phyloP scores from a whole-genome alignment of 2,329 filamentous ascomycete genomes.

The Dactylellina drechsleri region DNA sequence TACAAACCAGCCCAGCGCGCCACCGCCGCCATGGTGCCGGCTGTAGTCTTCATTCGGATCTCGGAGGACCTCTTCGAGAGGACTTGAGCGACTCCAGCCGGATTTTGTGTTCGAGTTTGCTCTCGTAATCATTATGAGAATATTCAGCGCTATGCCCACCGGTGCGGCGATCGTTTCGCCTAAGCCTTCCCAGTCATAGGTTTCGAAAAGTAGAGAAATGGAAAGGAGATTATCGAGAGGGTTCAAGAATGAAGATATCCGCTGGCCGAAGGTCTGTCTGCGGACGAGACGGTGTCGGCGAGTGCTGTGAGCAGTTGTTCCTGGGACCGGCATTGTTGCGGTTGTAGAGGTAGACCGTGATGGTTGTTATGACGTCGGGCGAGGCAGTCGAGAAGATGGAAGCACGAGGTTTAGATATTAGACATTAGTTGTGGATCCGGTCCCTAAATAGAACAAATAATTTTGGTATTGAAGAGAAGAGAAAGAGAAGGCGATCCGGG shows the following conservation, averaged over 20 bases:
- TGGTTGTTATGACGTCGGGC: not conserved
- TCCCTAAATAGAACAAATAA: not conserved
- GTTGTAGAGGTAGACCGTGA: not conserved
- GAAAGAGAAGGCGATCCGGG: slow-evolving; percentile 5
- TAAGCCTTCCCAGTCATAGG: slow-evolving; percentile 85
- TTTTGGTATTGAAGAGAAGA: slow-evolving; percentile 5
- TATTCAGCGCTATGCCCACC: slow-evolving; percentile 79
- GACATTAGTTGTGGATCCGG: slow-evolving; percentile 20
- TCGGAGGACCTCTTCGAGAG: slow-evolving; percentile 79
- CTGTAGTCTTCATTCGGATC: slow-evolving; percentile 26
- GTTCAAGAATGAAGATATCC: slow-evolving; percentile 82
- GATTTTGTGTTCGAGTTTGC: slow-evolving; percentile 73
- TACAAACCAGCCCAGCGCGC: slow-evolving; percentile 24
- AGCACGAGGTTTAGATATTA: slow-evolving; percentile 9
- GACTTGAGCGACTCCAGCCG: slow-evolving; percentile 63
- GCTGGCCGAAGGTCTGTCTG: slow-evolving; percentile 79
- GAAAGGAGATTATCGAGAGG: slow-evolving; percentile 89
- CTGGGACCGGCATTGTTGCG: slow-evolving; percentile 26
- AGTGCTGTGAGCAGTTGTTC: slow-evolving; percentile 18
- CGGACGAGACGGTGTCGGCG: slow-evolving; percentile 74
- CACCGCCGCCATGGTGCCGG: not conserved
- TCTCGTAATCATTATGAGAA: slow-evolving; percentile 81
- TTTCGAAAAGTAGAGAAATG: slow-evolving; percentile 91
- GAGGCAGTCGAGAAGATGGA: not conserved
- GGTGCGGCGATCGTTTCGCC: slow-evolving; percentile 77